These are phyloP conservation scores for Erythrophleum fordii DNA, from an alignment of 306 rosid genomes.

Conservation along the genomic window DNA sequence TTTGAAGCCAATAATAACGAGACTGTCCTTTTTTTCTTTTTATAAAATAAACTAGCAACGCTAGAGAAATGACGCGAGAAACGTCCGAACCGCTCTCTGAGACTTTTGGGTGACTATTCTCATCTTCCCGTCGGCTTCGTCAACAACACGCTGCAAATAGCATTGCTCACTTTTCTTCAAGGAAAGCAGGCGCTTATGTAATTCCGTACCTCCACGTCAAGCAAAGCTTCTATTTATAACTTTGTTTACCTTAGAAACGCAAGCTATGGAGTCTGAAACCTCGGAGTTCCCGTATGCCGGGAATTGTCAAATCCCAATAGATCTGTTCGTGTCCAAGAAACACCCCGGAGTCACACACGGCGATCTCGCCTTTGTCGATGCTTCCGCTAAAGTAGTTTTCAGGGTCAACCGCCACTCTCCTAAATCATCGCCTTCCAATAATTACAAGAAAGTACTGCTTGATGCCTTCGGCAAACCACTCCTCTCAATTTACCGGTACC, in stretches of 20 bases:
- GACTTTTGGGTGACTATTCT: neutral
- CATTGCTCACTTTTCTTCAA: neutral
- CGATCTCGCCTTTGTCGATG: constrained; percentile 57
- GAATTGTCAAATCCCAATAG: constrained; percentile 61
- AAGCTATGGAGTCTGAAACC: constrained; percentile 43
- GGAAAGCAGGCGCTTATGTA: neutral
- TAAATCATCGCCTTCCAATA: constrained; percentile 42
- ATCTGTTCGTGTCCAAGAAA: constrained; percentile 77
- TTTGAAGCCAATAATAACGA: too few relatives aligned
- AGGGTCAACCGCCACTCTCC: constrained; percentile 53
- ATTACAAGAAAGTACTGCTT: constrained; percentile 46
- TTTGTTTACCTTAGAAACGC: neutral
- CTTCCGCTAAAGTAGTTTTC: constrained; percentile 51
- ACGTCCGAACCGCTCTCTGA: neutral
- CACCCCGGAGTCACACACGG: constrained; percentile 60
- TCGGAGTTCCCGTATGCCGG: constrained; percentile 35
- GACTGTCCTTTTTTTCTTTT: too few relatives aligned
- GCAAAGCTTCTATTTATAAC: neutral
- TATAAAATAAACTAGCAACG: too few relatives aligned
- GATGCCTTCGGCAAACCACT: constrained; percentile 60
- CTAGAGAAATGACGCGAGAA: neutral
- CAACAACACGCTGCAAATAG: neutral
- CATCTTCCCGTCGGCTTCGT: neutral
- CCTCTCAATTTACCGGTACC: constrained; percentile 52
- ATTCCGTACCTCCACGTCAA: neutral